Percentiles rank a stretch among this genome's conserved stretches.
These are phyloP conservation scores for Fusarium miscanthi DNA, from an alignment of 2,329 filamentous ascomycete species.

Conservation along the genomic window DNA sequence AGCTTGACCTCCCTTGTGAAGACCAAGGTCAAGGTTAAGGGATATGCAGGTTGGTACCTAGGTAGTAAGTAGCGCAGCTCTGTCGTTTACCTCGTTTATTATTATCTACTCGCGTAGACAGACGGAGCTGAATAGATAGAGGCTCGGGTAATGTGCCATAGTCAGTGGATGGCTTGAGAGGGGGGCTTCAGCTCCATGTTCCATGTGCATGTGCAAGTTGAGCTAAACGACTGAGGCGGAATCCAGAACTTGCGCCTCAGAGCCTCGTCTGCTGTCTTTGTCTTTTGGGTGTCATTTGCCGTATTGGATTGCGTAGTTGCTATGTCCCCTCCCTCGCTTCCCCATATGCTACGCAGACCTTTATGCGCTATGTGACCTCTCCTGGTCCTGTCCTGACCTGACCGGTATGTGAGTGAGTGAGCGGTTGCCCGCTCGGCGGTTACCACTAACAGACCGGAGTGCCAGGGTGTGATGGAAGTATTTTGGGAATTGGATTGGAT, in stretches of 20 bases:
- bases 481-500: background rate
- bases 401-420: background rate
- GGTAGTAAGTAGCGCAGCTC: too few species aligned
- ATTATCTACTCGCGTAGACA: constrained; percentile 2
- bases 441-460: constrained; percentile 9
- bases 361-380: background rate
- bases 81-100: background rate
- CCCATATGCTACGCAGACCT: background rate
- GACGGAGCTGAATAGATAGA: constrained; percentile 22
- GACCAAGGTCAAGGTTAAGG: background rate
- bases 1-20: background rate
- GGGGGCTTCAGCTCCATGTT: constrained; percentile 28
- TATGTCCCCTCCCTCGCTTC: background rate
- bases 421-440: constrained; percentile 3
- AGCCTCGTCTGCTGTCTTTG: constrained; percentile 10
- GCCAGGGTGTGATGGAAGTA: background rate
- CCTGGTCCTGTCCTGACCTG: background rate
- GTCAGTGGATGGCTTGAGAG: constrained; percentile 25
- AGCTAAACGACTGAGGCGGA: constrained; percentile 24
- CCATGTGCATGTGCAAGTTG: constrained; percentile 16
- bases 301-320: background rate
- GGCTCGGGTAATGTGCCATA: background rate
- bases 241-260: constrained; percentile 17
- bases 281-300: constrained; percentile 8
- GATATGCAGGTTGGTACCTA: background rate